Evolutionary conservation across 768 basidiomycete species (phyloP).

Genomic region (Amanita molliuscula): DNA sequence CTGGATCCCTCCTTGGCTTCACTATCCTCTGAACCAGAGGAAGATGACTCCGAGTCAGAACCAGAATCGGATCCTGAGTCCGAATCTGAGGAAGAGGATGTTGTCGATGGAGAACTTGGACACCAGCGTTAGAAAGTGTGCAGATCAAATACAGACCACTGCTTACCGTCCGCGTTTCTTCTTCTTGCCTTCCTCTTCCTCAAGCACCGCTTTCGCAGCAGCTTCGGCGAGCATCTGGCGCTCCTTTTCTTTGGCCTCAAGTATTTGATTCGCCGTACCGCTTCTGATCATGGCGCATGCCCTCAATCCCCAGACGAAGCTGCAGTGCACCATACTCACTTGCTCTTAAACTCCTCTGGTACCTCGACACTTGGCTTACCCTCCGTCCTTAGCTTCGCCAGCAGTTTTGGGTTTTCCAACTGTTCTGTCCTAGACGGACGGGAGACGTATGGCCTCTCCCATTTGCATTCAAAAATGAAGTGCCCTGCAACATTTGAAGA

Average conservation of each 20-base stretch:
- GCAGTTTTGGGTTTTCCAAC: conserved; percentile 64
- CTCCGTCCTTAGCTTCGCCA: conserved; percentile 58
- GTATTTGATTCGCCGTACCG: conserved; percentile 78
- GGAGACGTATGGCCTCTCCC: conserved; percentile 68
- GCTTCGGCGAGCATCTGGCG: conserved; percentile 34
- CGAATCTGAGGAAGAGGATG: conserved; percentile 25
- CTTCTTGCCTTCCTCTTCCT: conserved; percentile 25
- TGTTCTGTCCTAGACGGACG: conserved; percentile 85
- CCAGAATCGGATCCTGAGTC: conserved; percentile 26
- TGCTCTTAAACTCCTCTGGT: conserved; percentile 84
- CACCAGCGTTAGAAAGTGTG: neutral
- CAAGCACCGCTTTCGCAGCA: conserved; percentile 20
- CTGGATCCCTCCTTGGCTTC: conserved; percentile 1
- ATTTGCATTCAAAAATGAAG: conserved; percentile 88
- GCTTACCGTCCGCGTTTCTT: conserved; percentile 26
- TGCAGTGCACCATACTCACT: conserved; percentile 28
- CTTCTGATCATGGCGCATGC: conserved; percentile 20
- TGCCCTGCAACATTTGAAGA: conserved; percentile 44
- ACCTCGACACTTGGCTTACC: conserved; percentile 75
- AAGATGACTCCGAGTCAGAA: conserved; percentile 21
- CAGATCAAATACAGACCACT: neutral
- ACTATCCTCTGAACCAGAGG: conserved; percentile 8
- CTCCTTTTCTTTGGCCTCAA: conserved; percentile 77
- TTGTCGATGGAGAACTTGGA: conserved; percentile 15
- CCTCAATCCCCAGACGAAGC: neutral